Conservation (phyloP, 1,284 basidiomycete genomes). For the Cronartium quercuum region DNA sequence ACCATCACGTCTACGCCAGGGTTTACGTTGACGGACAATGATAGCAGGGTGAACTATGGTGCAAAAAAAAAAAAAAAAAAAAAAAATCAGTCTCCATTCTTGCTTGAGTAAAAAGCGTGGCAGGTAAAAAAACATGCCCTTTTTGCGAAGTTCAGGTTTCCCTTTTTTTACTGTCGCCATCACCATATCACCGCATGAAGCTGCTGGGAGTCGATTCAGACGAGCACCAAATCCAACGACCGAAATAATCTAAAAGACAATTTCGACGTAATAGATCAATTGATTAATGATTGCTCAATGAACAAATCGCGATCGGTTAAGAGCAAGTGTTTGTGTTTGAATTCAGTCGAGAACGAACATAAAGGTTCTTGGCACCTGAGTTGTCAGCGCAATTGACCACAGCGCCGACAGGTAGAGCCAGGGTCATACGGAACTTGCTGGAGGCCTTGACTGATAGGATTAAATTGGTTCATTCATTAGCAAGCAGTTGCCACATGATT, state of each 20-base stretch:
- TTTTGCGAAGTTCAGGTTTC: slow-evolving; percentile 99
- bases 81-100: no score
- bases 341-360: slow-evolving; percentile 46
- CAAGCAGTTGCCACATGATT: neutral
- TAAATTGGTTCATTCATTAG: neutral
- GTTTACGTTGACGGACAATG: slow-evolving; percentile 94
- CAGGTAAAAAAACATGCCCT: slow-evolving; percentile 63
- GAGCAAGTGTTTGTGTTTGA: neutral
- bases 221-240: slow-evolving; percentile 89
- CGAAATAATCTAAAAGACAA: slow-evolving; percentile 63
- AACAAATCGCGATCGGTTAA: neutral
- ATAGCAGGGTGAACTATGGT: slow-evolving; percentile 86
- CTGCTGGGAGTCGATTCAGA: slow-evolving; percentile 94
- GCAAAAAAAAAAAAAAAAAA: slow-evolving; percentile 21
- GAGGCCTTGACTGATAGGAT: slow-evolving; percentile 55
- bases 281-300: neutral
- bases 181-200: slow-evolving; percentile 85
- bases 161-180: slow-evolving; percentile 99
- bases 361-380: slow-evolving; percentile 95
- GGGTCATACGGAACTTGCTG: slow-evolving; percentile 95
- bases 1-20: slow-evolving; percentile 96
- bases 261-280: neutral
- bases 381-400: slow-evolving; percentile 99
- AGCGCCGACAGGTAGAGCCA: slow-evolving; percentile 93
- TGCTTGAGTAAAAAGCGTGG: slow-evolving; percentile 34